Base-by-base conservation (phyloP, 2,329 filamentous ascomycete species). In the Dendryphion nanum region DNA sequence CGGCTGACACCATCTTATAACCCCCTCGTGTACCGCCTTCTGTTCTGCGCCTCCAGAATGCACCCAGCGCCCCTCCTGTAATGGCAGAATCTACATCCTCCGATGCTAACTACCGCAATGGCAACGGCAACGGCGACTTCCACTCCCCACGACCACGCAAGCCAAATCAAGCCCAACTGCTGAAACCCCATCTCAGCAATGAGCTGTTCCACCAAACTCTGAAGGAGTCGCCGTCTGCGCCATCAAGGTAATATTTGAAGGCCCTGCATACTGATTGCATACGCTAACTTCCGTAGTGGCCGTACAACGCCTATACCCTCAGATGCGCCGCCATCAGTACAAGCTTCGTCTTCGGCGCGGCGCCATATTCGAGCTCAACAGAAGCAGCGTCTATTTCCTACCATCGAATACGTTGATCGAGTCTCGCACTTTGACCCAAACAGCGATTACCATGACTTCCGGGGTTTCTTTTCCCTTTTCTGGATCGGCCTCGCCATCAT, bases 401-500 rank as follows among this genome's bases (percentile, higher is more conserved):
- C 87, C 16, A 89, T 95, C 61, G 87, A 95, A 57, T 98, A 91
- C 70, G 80, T 87, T 28, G 84, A 86, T 43, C 85, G 93, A 40
- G 84, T 97, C 16, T 97, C 91, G 14, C 91, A 98, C 69, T 95
- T 98, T 63, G 93, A 98, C 61, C 89, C 90, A 0, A 78, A 81
- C 34, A 95, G 87, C 66, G 89, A 95, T 57, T 90, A 97, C 64
- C 83, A 83, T 57, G 89, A 98, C 67, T 98, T 98, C 64, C 82
- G 89, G 55, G 93, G 93, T 61, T 98, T 98, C 77, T 98, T 96
- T 71, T 88, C 93, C 37, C 79, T 98, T 24, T 98, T 98, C 71
- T 98, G 93, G 93, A 91, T 98, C 49, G 89, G 89, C 7, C 75
- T 98, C 42, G 88, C 87, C 51, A 95, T 98, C 66, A 95, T 98